Evolutionary conservation across 805 yeast species (phyloP).

Genomic region (Metschnikowia arizonensis): DNA sequence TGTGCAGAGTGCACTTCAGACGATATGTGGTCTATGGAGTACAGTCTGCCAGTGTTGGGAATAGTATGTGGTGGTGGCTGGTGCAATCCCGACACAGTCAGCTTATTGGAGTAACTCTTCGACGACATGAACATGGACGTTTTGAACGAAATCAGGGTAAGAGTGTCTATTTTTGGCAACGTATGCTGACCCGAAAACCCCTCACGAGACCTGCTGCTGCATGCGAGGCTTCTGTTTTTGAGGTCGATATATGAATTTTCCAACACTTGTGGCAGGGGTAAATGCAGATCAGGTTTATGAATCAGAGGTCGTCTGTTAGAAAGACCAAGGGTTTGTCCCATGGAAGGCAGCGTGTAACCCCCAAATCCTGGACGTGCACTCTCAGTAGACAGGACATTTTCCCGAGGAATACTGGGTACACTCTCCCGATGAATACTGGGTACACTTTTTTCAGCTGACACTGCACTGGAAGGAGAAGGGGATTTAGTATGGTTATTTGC

Average conservation of each 20-base stretch:
- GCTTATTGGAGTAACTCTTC: background rate
- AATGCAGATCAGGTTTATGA: background rate
- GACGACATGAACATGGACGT: conserved; percentile 33
- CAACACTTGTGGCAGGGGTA: background rate
- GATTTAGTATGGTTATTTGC: background rate
- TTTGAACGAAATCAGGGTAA: conserved; percentile 38
- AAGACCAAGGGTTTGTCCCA: background rate
- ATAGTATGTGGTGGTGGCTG: background rate
- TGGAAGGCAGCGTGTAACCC: background rate
- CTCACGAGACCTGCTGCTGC: background rate
- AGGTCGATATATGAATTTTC: conserved; percentile 4
- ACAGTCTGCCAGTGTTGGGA: conserved; percentile 1
- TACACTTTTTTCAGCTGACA: background rate
- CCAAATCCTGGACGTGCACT: background rate
- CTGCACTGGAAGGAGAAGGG: background rate
- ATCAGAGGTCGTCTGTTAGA: background rate
- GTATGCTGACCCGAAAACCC: conserved; percentile 3
- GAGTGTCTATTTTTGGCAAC: conserved; percentile 19
- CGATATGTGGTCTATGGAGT: conserved; percentile 7
- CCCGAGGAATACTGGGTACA: background rate
- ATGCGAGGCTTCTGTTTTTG: background rate
- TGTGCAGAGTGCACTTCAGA: background rate
- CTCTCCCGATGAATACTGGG: background rate
- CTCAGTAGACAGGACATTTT: background rate
- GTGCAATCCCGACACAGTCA: background rate